A percentile compares a stretch with the other conserved stretches of the same genome.
phyloP scores from a whole-genome alignment of 345 rosid species.

The Hypericum androsaemum region DNA sequence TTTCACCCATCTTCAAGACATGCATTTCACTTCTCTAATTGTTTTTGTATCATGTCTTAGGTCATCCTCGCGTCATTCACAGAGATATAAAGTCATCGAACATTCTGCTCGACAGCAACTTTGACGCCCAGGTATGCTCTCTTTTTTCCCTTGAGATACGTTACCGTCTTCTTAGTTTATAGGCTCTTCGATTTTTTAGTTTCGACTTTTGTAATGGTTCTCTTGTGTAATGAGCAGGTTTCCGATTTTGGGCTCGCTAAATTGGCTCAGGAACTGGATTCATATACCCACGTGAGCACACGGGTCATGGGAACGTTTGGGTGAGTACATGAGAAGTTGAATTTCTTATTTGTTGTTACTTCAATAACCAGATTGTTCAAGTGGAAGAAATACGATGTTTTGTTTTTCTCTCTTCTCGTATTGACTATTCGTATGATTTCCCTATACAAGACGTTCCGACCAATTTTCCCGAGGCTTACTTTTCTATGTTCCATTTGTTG shows the following conservation, averaged over 20 bases:
- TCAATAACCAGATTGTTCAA: too few species aligned
- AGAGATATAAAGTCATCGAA: conserved; percentile 96
- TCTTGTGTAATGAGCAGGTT: conserved; percentile 37
- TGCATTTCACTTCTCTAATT: conserved; percentile 1
- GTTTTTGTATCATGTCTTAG: conserved; percentile 27
- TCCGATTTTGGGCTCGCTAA: conserved; percentile 96
- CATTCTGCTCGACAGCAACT: conserved; percentile 76
- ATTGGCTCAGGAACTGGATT: conserved; percentile 60
- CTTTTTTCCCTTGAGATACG: conserved; percentile 1
- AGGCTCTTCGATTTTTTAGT: conserved; percentile 7
- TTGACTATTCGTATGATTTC: neutral
- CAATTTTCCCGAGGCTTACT: neutral
- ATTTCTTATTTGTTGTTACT: neutral
- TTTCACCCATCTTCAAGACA: conserved; percentile 5
- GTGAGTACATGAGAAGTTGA: conserved; percentile 28
- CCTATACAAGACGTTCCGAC: neutral
- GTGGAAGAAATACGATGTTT: too few species aligned
- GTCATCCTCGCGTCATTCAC: conserved; percentile 97
- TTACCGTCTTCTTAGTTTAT: neutral
- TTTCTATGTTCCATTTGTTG: conserved; percentile 11
- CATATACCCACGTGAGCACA: conserved; percentile 81
- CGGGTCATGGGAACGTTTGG: conserved; percentile 99
- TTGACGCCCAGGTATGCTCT: conserved; percentile 72
- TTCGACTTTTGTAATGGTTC: neutral
- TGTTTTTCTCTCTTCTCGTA: too few species aligned